A percentile compares a stretch with the other conserved stretches of the same genome.
Conservation (phyloP, 75 land plant genomes). For the Ceratopteris richardii region DNA sequence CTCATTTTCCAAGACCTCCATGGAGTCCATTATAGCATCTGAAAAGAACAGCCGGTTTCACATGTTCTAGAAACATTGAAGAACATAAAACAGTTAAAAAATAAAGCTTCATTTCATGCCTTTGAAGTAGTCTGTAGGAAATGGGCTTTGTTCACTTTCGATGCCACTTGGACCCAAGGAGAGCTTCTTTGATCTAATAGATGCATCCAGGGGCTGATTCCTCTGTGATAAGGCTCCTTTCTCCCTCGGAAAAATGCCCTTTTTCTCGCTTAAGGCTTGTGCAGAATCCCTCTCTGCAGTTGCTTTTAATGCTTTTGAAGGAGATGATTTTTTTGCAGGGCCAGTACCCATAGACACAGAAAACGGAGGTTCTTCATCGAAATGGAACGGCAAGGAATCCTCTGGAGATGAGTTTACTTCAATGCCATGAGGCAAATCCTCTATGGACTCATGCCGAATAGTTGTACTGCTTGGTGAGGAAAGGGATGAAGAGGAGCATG, state of each 20-base stretch:
- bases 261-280: too few relatives aligned
- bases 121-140: background rate
- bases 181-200: too few relatives aligned
- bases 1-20: slow-evolving; percentile 74
- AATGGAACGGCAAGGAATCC: slow-evolving; percentile 58
- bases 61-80: too few relatives aligned
- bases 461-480: too few relatives aligned
- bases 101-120: background rate
- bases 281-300: background rate
- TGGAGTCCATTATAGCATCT: slow-evolving; percentile 47
- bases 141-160: background rate
- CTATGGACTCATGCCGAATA: too few relatives aligned
- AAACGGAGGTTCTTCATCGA: slow-evolving; percentile 62
- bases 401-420: slow-evolving; percentile 52
- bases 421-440: background rate
- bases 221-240: too few relatives aligned
- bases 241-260: too few relatives aligned
- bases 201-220: too few relatives aligned
- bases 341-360: background rate
- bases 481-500: too few relatives aligned
- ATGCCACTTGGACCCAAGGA: too few relatives aligned
- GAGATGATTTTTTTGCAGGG: background rate
- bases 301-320: background rate
- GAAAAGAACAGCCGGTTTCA: background rate
- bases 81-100: too few relatives aligned